Conservation (phyloP, 148 eudicot species). For the Fagopyrum esculentum region DNA sequence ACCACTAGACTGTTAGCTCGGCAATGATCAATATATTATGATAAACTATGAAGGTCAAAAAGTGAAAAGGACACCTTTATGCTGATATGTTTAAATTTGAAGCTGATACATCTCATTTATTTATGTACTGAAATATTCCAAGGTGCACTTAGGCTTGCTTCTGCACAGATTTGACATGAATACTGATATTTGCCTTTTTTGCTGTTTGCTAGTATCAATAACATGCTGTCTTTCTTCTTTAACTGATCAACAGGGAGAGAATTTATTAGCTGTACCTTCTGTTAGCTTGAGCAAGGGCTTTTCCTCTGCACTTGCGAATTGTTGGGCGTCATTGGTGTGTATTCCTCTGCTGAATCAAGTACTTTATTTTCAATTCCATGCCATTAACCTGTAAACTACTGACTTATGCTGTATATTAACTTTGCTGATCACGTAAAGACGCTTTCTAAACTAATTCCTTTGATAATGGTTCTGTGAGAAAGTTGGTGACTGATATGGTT, state of each 20-base stretch:
- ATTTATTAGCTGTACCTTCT: slow-evolving; percentile 47
- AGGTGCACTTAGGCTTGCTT: neutral
- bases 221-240: neutral
- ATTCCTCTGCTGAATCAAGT: neutral
- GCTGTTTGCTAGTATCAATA: neutral
- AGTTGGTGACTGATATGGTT: neutral
- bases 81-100: neutral
- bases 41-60: neutral
- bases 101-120: neutral
- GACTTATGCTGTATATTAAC: neutral
- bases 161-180: neutral
- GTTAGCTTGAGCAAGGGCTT: slow-evolving; percentile 64
- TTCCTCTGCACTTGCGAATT: slow-evolving; percentile 39
- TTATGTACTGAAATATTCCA: neutral
- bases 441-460: neutral
- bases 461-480: neutral
- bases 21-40: neutral
- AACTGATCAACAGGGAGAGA: slow-evolving; percentile 45
- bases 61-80: neutral
- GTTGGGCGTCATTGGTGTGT: slow-evolving; percentile 62
- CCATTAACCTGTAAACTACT: neutral
- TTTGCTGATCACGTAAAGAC: neutral
- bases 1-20: neutral
- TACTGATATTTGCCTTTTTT: neutral
- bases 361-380: neutral